Evolutionary conservation across 2,329 filamentous ascomycete genomes (phyloP).

Genomic region (Apiospora marii): DNA sequence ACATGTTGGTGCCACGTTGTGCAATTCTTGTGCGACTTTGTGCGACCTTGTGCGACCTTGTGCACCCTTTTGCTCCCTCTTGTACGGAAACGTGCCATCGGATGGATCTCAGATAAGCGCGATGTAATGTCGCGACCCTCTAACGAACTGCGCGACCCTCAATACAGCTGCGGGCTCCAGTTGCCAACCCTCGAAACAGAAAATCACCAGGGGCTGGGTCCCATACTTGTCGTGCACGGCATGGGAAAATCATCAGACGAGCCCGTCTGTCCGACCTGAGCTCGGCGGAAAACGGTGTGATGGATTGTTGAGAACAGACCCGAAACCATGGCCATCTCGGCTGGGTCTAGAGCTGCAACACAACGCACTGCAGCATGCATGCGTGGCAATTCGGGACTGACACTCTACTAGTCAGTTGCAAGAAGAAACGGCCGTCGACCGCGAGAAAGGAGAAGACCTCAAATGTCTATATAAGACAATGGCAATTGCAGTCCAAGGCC

Average conservation of each 20-base stretch:
- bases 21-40: background rate
- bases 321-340: constrained; percentile 12
- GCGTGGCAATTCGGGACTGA: constrained; percentile 1
- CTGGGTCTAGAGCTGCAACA: constrained; percentile 18
- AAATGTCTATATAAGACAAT: constrained; percentile 1
- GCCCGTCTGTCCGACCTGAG: background rate
- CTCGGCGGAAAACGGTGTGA: constrained; percentile 15
- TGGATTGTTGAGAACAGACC: constrained; percentile 19
- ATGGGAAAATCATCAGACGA: constrained; percentile 1
- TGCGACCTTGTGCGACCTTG: background rate
- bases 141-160: too few species aligned
- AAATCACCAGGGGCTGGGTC: constrained; percentile 5
- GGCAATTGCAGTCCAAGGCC: background rate
- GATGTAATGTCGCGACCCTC: constrained; percentile 2
- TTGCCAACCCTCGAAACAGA: constrained; percentile 15
- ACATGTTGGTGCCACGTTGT: background rate
- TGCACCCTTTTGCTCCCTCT: background rate
- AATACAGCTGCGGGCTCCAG: background rate
- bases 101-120: constrained; percentile 19
- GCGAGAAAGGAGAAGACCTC: background rate
- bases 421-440: background rate
- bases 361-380: background rate
- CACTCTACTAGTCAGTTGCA: constrained; percentile 1
- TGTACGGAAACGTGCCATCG: background rate
- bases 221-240: background rate